A percentile compares a stretch with the other conserved stretches of the same genome.
phyloP scores from a whole-genome alignment of 2,329 filamentous ascomycete species.

The Xenosphaeropsis pyriputrescens region DNA sequence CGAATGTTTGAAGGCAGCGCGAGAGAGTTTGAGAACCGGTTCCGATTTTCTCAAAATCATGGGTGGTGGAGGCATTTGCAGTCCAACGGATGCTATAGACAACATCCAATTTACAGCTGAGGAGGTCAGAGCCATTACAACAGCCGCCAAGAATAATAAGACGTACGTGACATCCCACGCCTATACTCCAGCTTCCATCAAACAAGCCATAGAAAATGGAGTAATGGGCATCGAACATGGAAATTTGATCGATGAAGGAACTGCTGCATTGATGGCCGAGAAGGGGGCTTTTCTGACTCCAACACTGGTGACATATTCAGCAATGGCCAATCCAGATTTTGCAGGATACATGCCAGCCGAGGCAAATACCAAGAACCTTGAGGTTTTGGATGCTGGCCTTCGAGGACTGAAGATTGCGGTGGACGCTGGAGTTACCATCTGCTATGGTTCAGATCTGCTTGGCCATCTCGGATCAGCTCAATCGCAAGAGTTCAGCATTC shows the following conservation, averaged over 20 bases:
- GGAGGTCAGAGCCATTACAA: slow-evolving; percentile 38
- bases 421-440: slow-evolving; percentile 37
- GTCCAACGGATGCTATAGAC: slow-evolving; percentile 35
- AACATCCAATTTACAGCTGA: slow-evolving; percentile 39
- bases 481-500: slow-evolving; percentile 30
- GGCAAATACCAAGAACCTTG: slow-evolving; percentile 31
- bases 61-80: slow-evolving; percentile 39
- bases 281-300: slow-evolving; percentile 34
- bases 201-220: slow-evolving; percentile 37
- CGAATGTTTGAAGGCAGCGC: slow-evolving; percentile 32
- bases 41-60: slow-evolving; percentile 50
- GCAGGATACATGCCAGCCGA: slow-evolving; percentile 26
- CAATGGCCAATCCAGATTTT: slow-evolving; percentile 29
- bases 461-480: slow-evolving; percentile 32
- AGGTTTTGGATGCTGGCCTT: slow-evolving; percentile 32
- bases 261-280: slow-evolving; percentile 33
- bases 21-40: slow-evolving; percentile 38
- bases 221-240: slow-evolving; percentile 43
- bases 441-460: slow-evolving; percentile 38
- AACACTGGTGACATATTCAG: slow-evolving; percentile 35
- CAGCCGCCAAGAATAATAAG: slow-evolving; percentile 29
- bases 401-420: slow-evolving; percentile 29
- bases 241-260: slow-evolving; percentile 43
- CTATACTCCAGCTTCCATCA: slow-evolving; percentile 38
- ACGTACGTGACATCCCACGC: slow-evolving; percentile 43